phyloP scores from a whole-genome alignment of 306 rosid species.

The Dalbergia cochinchinensis region DNA sequence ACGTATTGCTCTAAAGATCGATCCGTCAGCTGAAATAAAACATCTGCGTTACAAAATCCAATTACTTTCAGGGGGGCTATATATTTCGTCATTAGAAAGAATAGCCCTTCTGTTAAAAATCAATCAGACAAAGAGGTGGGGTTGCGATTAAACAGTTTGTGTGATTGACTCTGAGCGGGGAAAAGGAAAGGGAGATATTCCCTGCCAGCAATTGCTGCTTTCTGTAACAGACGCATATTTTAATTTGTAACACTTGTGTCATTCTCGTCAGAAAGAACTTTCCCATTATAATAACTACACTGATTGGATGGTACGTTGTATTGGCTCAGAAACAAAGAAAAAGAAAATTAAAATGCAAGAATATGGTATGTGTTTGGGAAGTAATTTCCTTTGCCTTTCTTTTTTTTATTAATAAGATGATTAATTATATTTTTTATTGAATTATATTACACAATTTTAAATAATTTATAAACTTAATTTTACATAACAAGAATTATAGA shows the following conservation, averaged over 20 bases:
- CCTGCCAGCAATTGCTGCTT: constrained; percentile 26
- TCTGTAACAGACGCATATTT: too few relatives aligned
- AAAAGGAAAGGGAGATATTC: constrained; percentile 42
- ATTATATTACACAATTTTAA: too few relatives aligned
- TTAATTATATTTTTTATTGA: not conserved
- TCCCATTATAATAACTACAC: too few relatives aligned
- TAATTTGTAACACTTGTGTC: too few relatives aligned
- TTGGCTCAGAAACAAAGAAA: constrained; percentile 43
- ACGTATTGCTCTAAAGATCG: too few relatives aligned
- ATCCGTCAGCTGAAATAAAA: constrained; percentile 38
- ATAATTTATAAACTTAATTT: too few relatives aligned
- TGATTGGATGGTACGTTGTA: constrained; percentile 53
- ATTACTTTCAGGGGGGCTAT: constrained; percentile 36
- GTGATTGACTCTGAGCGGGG: not conserved
- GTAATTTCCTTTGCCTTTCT: constrained; percentile 18
- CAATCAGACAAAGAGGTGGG: not conserved
- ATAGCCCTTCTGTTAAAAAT: not conserved
- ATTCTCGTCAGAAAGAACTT: too few relatives aligned
- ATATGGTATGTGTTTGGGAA: constrained; percentile 47
- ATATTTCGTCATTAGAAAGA: not conserved
- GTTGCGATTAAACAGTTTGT: not conserved
- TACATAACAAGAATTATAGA: not conserved
- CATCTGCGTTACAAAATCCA: constrained; percentile 6
- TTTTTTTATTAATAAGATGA: too few relatives aligned
- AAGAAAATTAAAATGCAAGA: constrained; percentile 41